phyloP scores from a whole-genome alignment of 108 stramenopile genomes.

The Cylindrotheca fusiformis region DNA sequence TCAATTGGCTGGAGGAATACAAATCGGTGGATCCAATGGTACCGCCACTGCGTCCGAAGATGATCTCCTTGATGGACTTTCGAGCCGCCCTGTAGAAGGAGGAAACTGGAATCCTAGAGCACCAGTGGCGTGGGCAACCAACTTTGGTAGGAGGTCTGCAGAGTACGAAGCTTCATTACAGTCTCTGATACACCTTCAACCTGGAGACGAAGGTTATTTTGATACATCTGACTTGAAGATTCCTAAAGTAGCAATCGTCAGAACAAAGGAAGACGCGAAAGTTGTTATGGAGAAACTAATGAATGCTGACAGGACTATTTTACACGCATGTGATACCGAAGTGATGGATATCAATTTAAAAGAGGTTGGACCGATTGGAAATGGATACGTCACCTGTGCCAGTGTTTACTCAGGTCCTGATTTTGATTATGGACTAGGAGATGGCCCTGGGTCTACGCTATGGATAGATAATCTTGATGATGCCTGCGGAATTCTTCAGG shows the following conservation, averaged over 20 bases:
- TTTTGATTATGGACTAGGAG: conserved; percentile 88
- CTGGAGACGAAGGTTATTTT: conserved; percentile 75
- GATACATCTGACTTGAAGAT: conserved; percentile 34
- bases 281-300: conserved; percentile 58
- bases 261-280: conserved; percentile 64
- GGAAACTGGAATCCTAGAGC: conserved; percentile 65
- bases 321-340: conserved; percentile 97
- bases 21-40: no score
- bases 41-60: background rate
- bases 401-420: conserved; percentile 89
- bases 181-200: conserved; percentile 36
- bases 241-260: conserved; percentile 57
- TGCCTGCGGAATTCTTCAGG: conserved; percentile 77
- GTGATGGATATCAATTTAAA: conserved; percentile 94
- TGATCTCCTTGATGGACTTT: conserved; percentile 26
- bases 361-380: conserved; percentile 87
- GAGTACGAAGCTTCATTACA: conserved; percentile 34
- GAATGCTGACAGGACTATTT: conserved; percentile 35
- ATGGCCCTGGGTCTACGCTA: conserved; percentile 69
- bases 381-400: conserved; percentile 95
- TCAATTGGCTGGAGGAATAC: no score
- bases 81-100: conserved; percentile 34
- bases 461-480: conserved; percentile 95
- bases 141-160: conserved; percentile 64
- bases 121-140: conserved; percentile 61